Conservation (phyloP, 306 rosid genomes). For the Prunus fruticosa region DNA sequence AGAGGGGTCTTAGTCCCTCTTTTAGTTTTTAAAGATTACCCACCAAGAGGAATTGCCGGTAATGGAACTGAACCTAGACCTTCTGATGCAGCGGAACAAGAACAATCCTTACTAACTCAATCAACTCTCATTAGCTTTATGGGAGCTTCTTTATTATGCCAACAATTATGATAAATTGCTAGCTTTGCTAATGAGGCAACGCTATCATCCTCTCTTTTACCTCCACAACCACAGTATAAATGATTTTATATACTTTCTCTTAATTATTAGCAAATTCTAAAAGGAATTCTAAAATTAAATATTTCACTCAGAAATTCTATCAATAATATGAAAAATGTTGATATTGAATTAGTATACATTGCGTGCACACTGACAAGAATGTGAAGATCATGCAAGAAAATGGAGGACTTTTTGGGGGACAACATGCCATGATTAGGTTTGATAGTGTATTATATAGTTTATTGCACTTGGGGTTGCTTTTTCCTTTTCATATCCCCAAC, state of each 20-base stretch:
- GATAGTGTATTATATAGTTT: neutral
- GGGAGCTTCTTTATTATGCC: no score
- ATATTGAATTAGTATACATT: neutral
- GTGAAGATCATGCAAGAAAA: slow-evolving; percentile 1
- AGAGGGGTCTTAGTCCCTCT: fast-evolving
- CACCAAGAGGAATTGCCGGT: no score
- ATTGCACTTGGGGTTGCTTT: slow-evolving; percentile 7
- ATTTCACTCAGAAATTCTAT: neutral
- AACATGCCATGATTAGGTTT: slow-evolving; percentile 12
- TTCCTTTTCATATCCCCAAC: neutral
- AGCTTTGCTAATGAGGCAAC: no score
- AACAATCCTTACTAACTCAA: no score
- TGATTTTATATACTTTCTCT: neutral
- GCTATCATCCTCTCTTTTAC: no score
- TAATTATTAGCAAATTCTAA: neutral
- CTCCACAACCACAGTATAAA: neutral
- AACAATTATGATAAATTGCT: no score
- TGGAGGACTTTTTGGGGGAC: slow-evolving; percentile 17
- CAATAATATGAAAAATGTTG: neutral
- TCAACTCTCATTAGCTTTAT: no score
- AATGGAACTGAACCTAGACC: no score
- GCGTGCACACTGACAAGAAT: neutral
- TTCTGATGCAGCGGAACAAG: no score
- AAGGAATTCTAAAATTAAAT: neutral
- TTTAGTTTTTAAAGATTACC: fast-evolving